phyloP scores from a whole-genome alignment of 116 monocot species.

The Iris pallida region DNA sequence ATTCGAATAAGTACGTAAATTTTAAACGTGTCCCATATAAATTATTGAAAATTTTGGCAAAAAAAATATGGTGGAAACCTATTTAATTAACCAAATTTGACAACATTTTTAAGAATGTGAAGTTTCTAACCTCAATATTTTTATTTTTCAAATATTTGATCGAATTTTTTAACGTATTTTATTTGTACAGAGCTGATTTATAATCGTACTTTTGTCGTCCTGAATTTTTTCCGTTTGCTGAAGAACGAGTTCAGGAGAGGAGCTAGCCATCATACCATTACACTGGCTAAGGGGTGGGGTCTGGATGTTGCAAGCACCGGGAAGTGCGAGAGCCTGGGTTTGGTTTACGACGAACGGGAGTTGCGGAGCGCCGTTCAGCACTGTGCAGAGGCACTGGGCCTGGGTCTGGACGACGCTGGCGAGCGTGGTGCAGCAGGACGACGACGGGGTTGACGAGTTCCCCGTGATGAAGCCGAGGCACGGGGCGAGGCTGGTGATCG shows the following conservation, averaged over 20 bases:
- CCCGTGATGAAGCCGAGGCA: slow-evolving; percentile 20
- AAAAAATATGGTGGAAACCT: background rate
- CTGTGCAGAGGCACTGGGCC: slow-evolving; percentile 34
- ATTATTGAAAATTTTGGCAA: background rate
- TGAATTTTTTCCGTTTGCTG: no score
- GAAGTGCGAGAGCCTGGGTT: slow-evolving; percentile 11
- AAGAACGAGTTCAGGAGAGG: background rate
- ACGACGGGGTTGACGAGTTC: slow-evolving; percentile 24
- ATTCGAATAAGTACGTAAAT: background rate
- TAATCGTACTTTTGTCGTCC: no score
- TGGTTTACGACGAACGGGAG: slow-evolving; percentile 22
- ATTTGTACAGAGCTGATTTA: no score
- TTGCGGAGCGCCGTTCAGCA: slow-evolving; percentile 22
- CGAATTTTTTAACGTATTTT: no score
- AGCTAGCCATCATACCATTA: slow-evolving; percentile 8
- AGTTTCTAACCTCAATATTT: no score
- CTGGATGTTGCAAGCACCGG: slow-evolving; percentile 21
- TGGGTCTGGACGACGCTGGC: slow-evolving; percentile 24
- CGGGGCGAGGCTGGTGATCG: no score
- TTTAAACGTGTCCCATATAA: background rate
- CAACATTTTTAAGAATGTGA: no score
- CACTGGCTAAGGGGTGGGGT: slow-evolving; percentile 23
- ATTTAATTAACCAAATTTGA: no score
- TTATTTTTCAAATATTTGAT: no score
- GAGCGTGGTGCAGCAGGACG: slow-evolving; percentile 39